Conservation (phyloP, 345 rosid species). For the Arabis hirsuta region DNA sequence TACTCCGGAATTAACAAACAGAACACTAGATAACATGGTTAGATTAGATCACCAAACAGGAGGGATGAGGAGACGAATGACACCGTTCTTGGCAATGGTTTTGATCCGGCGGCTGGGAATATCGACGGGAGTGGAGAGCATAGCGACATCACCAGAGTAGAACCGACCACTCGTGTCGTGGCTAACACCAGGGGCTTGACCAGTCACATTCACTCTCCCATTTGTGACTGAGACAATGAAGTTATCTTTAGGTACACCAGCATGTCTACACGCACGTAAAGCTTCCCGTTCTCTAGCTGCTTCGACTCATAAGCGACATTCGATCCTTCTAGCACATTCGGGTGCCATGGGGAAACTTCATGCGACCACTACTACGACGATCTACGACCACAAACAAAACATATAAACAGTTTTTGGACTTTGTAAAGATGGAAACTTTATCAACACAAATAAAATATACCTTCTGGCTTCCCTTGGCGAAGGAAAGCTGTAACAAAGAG, state of each 20-base stretch:
- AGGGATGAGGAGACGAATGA: constrained; percentile 29
- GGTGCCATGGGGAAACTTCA: too few species aligned
- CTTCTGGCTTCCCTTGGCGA: too few species aligned
- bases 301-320: constrained; percentile 32
- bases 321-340: constrained; percentile 25
- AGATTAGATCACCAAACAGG: background rate
- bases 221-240: constrained; percentile 15
- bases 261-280: constrained; percentile 38
- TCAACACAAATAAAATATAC: too few species aligned
- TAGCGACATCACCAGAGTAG: constrained; percentile 29
- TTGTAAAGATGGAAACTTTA: too few species aligned
- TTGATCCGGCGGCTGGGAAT: constrained; percentile 30
- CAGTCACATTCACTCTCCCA: constrained; percentile 19
- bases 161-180: constrained; percentile 22
- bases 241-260: constrained; percentile 24
- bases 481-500: too few species aligned
- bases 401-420: too few species aligned
- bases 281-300: constrained; percentile 21
- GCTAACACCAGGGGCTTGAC: constrained; percentile 19
- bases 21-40: too few species aligned
- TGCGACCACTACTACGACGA: too few species aligned
- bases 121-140: background rate
- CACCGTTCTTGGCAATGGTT: constrained; percentile 26
- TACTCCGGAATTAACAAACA: background rate
- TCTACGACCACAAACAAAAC: too few species aligned